Base-by-base conservation (phyloP, 805 yeast species). In the Allodekkera sacchari region DNA sequence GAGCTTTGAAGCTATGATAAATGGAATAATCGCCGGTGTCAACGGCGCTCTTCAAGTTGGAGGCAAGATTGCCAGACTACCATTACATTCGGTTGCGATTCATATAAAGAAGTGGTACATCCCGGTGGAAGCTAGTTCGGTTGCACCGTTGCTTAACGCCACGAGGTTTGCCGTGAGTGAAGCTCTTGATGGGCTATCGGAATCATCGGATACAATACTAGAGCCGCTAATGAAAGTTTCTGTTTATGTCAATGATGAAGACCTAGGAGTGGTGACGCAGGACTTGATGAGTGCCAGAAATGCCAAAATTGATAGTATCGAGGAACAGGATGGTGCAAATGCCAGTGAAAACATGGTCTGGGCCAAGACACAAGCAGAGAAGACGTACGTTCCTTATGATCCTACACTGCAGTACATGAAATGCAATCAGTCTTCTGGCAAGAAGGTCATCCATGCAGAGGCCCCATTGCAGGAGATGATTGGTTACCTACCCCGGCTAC, bases 391-490 rank as follows among this genome's bases (percentile, higher is more conserved):
- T 7, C 96, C 96, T 2, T 68, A 70, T n/a, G 95, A 85, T 50
- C 65, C 72, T n/a, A 79, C 87, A 0, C 47, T 73, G 53, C 59
- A 50, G 30, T 50, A 54, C 33, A 40, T 48, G 22, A 53, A 57
- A 27, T 21, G 31, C 6, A 38, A 41, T 3, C 38, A 46, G 14
- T 32, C 51, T 7, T 30, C 41, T 0, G 58, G 56, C 15, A 74
- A 64, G 41, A 71, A 83, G 55, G 57, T 69, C 6, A 71, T 92
- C 21, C 61, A 61, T n/a, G 95, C 96, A 0, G 71, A 68, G 31
- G 88, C 87, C 0, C 96, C 98, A 4, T 61, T 92, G 49, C 68
- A 78, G 38, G 94, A 81, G 38, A 87, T 92, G 95, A 71, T 87
- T 29, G 95, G 96, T 1, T 92, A 92, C 52, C 65, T 85, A 36